Evolutionary conservation across 208 protist species (phyloP), one percentile per base, ranked within the genome.

Genomic region (Angomonas ambiguus): DNA sequence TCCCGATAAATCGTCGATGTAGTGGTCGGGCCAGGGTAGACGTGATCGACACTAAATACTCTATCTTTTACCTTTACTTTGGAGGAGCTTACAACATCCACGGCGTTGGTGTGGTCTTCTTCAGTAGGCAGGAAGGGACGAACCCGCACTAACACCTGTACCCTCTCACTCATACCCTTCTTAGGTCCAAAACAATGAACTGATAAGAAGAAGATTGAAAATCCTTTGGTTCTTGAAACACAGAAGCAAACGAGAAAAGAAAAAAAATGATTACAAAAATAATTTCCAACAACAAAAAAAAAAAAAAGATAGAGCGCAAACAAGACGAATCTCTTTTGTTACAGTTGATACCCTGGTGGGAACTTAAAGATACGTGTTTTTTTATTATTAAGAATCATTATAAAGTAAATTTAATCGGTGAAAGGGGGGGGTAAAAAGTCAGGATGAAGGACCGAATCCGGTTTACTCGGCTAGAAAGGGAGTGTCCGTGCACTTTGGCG

Each of bases 11-110:
- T 76, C 18, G 81, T 38, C 13, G 83, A 71, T 18, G 88, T 96
- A 3, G 58, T 65, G 8, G 85, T 82, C 35, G 88, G 70, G 60
- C 74, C 74, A 48, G 65, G 66, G 70, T 87, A 97, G 0, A 97
- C 91, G 30, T 77, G 78, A 71, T 98, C 96, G 20, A 95, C 95
- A 5, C 72, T 76, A 60, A 97, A 98, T 18, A 92, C 80, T 48
- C 85, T 45, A 45, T 45, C 16, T 45, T 45, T 45, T 45, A 45
- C 16, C 11, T 45, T 8, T 45, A 45, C 38, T 8, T 8, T 45
- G 38, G 11, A n/a, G 8, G 8, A n/a, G 16, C 16, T 45, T 8
- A n/a, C 16, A 8, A 45, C 38, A n/a, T n/a, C 38, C 16, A 45
- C 11, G 11, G 38, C 8, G 8, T 8, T 8, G 16, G 38, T 45